A percentile compares a stretch with the other conserved stretches of the same genome.
phyloP scores from a whole-genome alignment of 495 filamentous ascomycete species.

The Penicillium maclennaniae region DNA sequence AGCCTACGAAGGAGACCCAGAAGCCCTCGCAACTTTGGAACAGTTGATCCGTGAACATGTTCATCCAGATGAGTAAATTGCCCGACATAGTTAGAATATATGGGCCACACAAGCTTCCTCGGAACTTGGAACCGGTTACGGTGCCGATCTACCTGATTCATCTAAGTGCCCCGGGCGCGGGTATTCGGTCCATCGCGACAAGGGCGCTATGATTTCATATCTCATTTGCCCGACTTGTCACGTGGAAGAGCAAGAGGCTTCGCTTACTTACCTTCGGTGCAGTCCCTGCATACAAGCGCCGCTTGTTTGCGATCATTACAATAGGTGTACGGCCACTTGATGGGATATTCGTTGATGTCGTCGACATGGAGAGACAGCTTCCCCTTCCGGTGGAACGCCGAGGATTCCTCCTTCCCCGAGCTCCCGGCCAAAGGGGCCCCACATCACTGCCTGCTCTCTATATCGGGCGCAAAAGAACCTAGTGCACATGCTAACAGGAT shows the following conservation, averaged over 20 bases:
- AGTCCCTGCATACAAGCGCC: neutral
- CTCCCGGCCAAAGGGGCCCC: neutral
- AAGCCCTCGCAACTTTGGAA: constrained; percentile 33
- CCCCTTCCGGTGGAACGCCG: neutral
- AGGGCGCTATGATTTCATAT: neutral
- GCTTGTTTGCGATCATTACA: neutral
- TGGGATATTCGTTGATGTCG: neutral
- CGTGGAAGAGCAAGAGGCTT: neutral
- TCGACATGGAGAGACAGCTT: neutral
- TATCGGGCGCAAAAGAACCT: neutral
- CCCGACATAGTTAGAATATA: neutral
- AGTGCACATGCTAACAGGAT: neutral
- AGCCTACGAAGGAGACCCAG: constrained; percentile 31
- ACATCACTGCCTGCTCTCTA: neutral
- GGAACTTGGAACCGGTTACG: neutral
- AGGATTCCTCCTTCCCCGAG: neutral
- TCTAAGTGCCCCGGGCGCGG: neutral
- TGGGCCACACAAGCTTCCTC: neutral
- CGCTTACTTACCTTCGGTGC: neutral
- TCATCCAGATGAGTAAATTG: neutral
- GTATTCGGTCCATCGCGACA: constrained; percentile 2
- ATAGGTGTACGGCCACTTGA: neutral
- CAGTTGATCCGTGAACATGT: constrained; percentile 12
- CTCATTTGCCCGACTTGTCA: neutral
- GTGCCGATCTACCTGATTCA: neutral